Percentiles rank a stretch among this genome's conserved stretches.
Evolutionary conservation across 257 asterid species (phyloP).

Genomic region (Plantago ovata): DNA sequence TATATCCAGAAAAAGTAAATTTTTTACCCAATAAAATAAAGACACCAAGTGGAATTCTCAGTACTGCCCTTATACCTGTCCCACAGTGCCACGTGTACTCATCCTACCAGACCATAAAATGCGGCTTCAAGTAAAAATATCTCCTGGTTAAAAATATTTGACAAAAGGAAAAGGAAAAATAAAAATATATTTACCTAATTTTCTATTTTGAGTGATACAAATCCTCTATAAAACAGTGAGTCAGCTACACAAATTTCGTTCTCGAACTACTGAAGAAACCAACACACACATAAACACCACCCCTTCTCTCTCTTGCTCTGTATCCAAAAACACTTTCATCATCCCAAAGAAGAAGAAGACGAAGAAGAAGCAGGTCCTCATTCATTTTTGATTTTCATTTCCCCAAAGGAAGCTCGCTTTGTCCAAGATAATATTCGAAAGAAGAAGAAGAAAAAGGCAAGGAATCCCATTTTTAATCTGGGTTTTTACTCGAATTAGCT

Average conservation of each 20-base stretch:
- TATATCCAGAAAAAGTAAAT: slow-evolving; percentile 14
- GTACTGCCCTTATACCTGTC: neutral
- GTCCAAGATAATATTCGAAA: neutral
- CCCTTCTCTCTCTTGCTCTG: slow-evolving; percentile 16
- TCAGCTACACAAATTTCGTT: slow-evolving; percentile 34
- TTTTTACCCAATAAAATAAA: too few relatives aligned
- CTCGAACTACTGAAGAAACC: slow-evolving; percentile 26
- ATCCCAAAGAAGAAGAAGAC: slow-evolving; percentile 1
- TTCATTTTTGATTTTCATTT: too few relatives aligned
- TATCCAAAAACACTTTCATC: slow-evolving; percentile 3
- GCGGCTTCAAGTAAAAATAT: slow-evolving; percentile 67
- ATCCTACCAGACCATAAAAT: slow-evolving; percentile 36
- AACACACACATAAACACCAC: slow-evolving; percentile 2
- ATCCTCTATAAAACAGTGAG: slow-evolving; percentile 52
- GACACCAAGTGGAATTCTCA: neutral
- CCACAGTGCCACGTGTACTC: slow-evolving; percentile 32
- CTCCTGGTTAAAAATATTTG: too few relatives aligned
- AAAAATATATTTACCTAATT: too few relatives aligned
- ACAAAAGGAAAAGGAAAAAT: too few relatives aligned
- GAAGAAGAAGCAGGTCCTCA: neutral
- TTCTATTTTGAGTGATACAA: slow-evolving; percentile 21
- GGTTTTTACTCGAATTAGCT: slow-evolving; percentile 35
- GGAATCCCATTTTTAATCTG: slow-evolving; percentile 40
- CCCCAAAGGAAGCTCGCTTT: too few relatives aligned
- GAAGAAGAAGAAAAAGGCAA: slow-evolving; percentile 12